Base-by-base conservation (phyloP, 176 grass and related monocot genomes). In the Guadua angustifolia region DNA sequence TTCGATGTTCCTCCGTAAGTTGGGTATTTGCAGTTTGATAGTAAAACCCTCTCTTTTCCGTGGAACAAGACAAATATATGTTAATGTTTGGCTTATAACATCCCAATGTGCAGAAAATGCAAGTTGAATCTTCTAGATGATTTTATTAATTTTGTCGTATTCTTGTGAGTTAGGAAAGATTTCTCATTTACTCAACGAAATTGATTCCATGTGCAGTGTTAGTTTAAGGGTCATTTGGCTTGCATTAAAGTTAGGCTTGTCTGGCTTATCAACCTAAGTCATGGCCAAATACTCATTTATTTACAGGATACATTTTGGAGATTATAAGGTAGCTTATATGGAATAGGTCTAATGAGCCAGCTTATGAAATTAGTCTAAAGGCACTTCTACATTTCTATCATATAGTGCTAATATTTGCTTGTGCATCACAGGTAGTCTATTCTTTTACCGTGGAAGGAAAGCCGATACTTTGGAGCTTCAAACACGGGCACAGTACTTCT, bases 401-500 rank as follows among this genome's bases (percentile, higher is more conserved):
- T 74, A 19, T 17, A 66, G 38, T 69, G n/a, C 75, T 84, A 25
- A 79, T 79, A 65, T 68, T 67, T 19, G 66, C 8, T 46, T 81
- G 38, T 89, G 40, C 42, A 89, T 75, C n/a, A 69, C 77, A 89
- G 87, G 70, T 70, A 36, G 52, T 63, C 12, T 44, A 17, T 53
- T 85, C 17, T 68, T 75, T 62, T 69, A 75, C 70, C 70, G 63
- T 63, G 76, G 62, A 85, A 62, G 69, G 82, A 75, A 89, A 46
- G 75, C 85, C 7, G 73, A 75, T 85, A 73, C 80, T 79, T 92
- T 78, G 0, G 90, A 90, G 26, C 73, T 88, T 79, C 90, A 92
- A 80, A 59, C 92, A 39, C 68, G 92, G 46, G 74, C 87, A 66
- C 92, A 94, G 3, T 94, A 94, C 78, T 88, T 88, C 67, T 92